phyloP scores from a whole-genome alignment of 148 eudicot species.

The Limonium bicolor region DNA sequence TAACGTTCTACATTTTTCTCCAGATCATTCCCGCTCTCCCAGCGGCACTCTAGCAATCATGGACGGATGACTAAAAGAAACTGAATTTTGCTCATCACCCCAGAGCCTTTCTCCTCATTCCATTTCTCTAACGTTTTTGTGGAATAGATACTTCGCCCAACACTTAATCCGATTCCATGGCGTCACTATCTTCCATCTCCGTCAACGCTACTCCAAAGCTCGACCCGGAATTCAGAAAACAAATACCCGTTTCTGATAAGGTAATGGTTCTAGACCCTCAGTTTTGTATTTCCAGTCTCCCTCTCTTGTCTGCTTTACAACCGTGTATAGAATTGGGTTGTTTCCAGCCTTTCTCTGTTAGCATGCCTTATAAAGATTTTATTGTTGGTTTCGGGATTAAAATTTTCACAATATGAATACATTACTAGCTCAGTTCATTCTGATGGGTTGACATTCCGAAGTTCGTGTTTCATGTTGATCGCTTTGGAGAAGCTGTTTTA shows the following conservation, averaged over 20 bases:
- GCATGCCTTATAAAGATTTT: not conserved
- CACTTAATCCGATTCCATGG: conserved; percentile 19
- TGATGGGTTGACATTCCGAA: not conserved
- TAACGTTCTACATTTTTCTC: not conserved
- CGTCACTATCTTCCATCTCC: conserved; percentile 43
- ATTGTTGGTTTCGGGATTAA: not conserved
- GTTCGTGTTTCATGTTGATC: not conserved
- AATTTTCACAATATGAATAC: not conserved
- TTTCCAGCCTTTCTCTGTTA: not conserved
- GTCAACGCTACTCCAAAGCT: conserved; percentile 41
- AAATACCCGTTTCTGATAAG: conserved; percentile 21
- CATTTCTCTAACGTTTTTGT: too few relatives aligned
- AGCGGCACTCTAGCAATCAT: too few relatives aligned
- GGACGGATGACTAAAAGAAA: too few relatives aligned
- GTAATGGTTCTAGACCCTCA: too few relatives aligned
- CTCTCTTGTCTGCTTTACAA: not conserved
- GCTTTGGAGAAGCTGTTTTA: not conserved
- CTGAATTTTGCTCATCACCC: too few relatives aligned
- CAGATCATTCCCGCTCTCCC: not conserved
- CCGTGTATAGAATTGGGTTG: not conserved
- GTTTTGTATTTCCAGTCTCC: not conserved
- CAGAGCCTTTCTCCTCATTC: not conserved
- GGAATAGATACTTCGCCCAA: too few relatives aligned
- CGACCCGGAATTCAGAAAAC: conserved; percentile 31
- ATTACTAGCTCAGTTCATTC: not conserved